Percentiles rank a stretch among this genome's conserved stretches.
Conservation (phyloP, 768 basidiomycete species). For the Termitomyces sp. region DNA sequence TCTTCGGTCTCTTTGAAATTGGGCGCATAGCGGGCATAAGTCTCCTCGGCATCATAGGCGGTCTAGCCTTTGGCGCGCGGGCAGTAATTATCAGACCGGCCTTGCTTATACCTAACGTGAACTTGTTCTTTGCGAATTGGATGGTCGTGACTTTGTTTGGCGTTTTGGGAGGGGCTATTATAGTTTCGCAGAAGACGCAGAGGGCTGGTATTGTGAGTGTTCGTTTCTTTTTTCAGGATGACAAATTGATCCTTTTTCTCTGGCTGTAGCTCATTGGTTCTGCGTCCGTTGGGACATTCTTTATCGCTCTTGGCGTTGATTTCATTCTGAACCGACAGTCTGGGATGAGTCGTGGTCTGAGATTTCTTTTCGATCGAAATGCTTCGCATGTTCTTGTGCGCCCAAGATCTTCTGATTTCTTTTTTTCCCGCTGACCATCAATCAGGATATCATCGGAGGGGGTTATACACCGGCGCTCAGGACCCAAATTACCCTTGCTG, state of each 20-base stretch:
- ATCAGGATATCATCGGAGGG: constrained; percentile 40
- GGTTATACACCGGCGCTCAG: constrained; percentile 46
- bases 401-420: constrained; percentile 1
- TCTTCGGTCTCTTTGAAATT: constrained; percentile 49
- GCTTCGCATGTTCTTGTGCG: constrained; percentile 48
- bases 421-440: neutral
- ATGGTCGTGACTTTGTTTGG: constrained; percentile 43
- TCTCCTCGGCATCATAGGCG: constrained; percentile 45
- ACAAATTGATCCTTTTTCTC: neutral
- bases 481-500: constrained; percentile 46
- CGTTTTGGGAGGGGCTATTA: constrained; percentile 30
- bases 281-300: constrained; percentile 58
- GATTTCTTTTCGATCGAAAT: constrained; percentile 62
- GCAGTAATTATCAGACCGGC: constrained; percentile 43
- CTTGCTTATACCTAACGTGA: constrained; percentile 35
- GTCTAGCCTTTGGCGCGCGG: constrained; percentile 52
- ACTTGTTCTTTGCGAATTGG: constrained; percentile 44
- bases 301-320: constrained; percentile 51
- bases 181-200: constrained; percentile 34
- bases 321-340: constrained; percentile 49
- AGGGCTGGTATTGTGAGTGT: constrained; percentile 45
- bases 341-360: constrained; percentile 60
- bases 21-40: constrained; percentile 42
- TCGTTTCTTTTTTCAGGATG: neutral
- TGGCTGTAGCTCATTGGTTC: constrained; percentile 36